Percentiles rank a stretch among this genome's conserved stretches.
phyloP scores from a whole-genome alignment of 2,329 filamentous ascomycete species.

The Pyrenophora seminiperda region DNA sequence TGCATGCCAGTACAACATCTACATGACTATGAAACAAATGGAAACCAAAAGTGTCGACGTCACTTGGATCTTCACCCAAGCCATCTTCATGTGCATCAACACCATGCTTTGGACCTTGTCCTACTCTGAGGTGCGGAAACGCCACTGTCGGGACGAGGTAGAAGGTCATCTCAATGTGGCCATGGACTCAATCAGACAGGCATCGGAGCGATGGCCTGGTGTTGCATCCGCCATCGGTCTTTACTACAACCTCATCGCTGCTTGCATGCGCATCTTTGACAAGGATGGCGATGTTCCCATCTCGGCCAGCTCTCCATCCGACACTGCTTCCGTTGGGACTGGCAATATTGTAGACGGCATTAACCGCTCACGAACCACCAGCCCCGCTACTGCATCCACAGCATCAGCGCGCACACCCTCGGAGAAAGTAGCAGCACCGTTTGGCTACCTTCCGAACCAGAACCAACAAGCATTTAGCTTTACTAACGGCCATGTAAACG shows the following conservation, averaged over 20 bases:
- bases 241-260: constrained; percentile 82
- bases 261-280: constrained; percentile 88
- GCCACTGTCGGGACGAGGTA: constrained; percentile 75
- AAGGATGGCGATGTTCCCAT: constrained; percentile 59
- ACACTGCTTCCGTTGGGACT: constrained; percentile 50
- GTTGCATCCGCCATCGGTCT: constrained; percentile 82
- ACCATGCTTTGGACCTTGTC: constrained; percentile 90
- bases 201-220: constrained; percentile 89
- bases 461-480: constrained; percentile 39
- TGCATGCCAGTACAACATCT: constrained; percentile 79
- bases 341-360: constrained; percentile 50
- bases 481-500: constrained; percentile 24
- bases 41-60: constrained; percentile 76
- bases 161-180: constrained; percentile 75
- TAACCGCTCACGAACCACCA: constrained; percentile 53
- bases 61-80: constrained; percentile 91
- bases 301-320: constrained; percentile 55
- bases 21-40: constrained; percentile 80
- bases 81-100: constrained; percentile 89
- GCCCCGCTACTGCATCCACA: constrained; percentile 50
- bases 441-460: constrained; percentile 46
- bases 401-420: constrained; percentile 47
- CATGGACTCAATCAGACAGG: constrained; percentile 77
- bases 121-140: constrained; percentile 78
- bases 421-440: constrained; percentile 40